Conservation (phyloP, 2,329 filamentous ascomycete genomes). For the Cordyceps pruinosa region DNA sequence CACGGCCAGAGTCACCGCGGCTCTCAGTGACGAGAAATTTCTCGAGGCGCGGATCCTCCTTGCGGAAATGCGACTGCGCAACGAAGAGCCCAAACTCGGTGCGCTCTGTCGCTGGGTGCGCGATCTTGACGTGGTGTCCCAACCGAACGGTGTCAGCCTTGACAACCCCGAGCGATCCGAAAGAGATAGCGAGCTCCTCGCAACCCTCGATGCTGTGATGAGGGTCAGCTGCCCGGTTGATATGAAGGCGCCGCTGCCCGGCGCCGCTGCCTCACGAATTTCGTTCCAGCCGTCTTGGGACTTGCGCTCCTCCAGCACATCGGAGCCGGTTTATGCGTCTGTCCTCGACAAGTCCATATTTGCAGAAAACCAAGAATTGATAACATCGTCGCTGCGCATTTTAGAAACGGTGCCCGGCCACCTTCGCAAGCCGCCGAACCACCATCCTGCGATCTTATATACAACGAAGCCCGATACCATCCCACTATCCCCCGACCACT, state of each 20-base stretch:
- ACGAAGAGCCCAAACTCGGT: slow-evolving; percentile 58
- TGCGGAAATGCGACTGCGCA: slow-evolving; percentile 63
- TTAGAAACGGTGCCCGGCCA: slow-evolving; percentile 56
- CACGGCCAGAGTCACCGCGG: slow-evolving; percentile 59
- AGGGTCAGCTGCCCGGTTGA: slow-evolving; percentile 58
- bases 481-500: slow-evolving; percentile 36
- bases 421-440: slow-evolving; percentile 60
- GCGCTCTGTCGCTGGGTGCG: slow-evolving; percentile 67
- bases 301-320: slow-evolving; percentile 36
- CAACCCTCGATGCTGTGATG: slow-evolving; percentile 57
- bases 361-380: slow-evolving; percentile 27
- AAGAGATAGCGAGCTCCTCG: slow-evolving; percentile 48
- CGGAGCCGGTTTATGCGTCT: slow-evolving; percentile 45
- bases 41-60: slow-evolving; percentile 58
- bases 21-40: slow-evolving; percentile 58
- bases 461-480: slow-evolving; percentile 53
- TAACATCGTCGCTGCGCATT: slow-evolving; percentile 42
- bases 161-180: slow-evolving; percentile 29
- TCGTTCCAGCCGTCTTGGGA: slow-evolving; percentile 56
- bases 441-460: slow-evolving; percentile 59
- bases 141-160: slow-evolving; percentile 35
- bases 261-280: slow-evolving; percentile 39
- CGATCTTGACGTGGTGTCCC: slow-evolving; percentile 60
- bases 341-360: slow-evolving; percentile 54
- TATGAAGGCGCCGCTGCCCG: slow-evolving; percentile 28